phyloP scores from a whole-genome alignment of 805 yeast species.

The Candida sonorensis region DNA sequence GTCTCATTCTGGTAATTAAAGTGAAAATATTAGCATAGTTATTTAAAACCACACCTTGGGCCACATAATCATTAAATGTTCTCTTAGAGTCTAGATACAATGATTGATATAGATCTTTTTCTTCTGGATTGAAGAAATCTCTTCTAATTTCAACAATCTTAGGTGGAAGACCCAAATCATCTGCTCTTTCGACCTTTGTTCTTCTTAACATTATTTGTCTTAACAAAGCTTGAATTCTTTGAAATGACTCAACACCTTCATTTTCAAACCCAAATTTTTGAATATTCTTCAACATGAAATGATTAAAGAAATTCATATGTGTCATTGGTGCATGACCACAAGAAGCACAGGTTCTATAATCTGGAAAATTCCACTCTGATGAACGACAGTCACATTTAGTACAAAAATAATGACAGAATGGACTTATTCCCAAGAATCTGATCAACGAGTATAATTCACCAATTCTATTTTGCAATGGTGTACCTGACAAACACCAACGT shows the following conservation, averaged over 20 bases:
- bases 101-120: slow-evolving; percentile 84
- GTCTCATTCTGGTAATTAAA: slow-evolving; percentile 94
- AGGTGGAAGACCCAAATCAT: slow-evolving; percentile 96
- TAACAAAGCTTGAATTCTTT: slow-evolving; percentile 65
- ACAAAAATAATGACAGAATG: slow-evolving; percentile 86
- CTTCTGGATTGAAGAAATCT: slow-evolving; percentile 89
- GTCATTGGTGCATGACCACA: slow-evolving; percentile 94
- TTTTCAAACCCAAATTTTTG: slow-evolving; percentile 79
- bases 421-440: slow-evolving; percentile 74
- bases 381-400: slow-evolving; percentile 87
- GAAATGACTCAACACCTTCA: slow-evolving; percentile 73
- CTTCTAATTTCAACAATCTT: slow-evolving; percentile 83
- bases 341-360: slow-evolving; percentile 72
- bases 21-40: slow-evolving; percentile 97
- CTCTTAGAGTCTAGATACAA: slow-evolving; percentile 82
- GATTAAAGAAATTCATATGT: slow-evolving; percentile 93
- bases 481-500: slow-evolving; percentile 91
- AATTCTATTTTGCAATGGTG: slow-evolving; percentile 92
- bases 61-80: slow-evolving; percentile 85
- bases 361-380: slow-evolving; percentile 77
- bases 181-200: slow-evolving; percentile 94
- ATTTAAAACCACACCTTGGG: slow-evolving; percentile 92
- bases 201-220: slow-evolving; percentile 85
- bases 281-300: slow-evolving; percentile 89
- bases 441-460: slow-evolving; percentile 94